Percentiles rank a stretch among this genome's conserved stretches.
Conservation (phyloP, 2,329 filamentous ascomycete species). For the Alternaria novae-zelandiae region DNA sequence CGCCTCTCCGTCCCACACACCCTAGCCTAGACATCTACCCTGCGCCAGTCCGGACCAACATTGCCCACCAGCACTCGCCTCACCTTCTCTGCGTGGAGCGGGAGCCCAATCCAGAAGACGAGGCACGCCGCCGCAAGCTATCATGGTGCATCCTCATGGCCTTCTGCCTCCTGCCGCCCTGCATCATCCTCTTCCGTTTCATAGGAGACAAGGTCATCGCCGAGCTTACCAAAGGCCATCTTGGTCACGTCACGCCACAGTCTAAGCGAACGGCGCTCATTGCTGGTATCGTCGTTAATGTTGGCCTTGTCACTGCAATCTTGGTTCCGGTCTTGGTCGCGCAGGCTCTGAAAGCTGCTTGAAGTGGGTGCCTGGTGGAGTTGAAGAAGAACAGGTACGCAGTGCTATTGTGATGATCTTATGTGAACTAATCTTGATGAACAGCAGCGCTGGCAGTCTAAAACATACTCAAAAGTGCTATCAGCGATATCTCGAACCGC, state of each 20-base stretch:
- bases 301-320: slow-evolving; percentile 28
- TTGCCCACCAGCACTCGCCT: slow-evolving; percentile 35
- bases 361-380: too few species aligned
- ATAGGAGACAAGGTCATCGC: slow-evolving; percentile 41
- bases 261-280: slow-evolving; percentile 43
- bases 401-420: neutral
- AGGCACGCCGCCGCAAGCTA: slow-evolving; percentile 33
- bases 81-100: slow-evolving; percentile 41
- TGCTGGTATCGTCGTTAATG: slow-evolving; percentile 39
- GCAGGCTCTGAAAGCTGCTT: slow-evolving; percentile 26
- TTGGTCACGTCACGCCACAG: slow-evolving; percentile 34
- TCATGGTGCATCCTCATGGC: slow-evolving; percentile 43
- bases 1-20: slow-evolving; percentile 29
- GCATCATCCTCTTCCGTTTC: slow-evolving; percentile 46
- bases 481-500: neutral
- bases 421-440: neutral
- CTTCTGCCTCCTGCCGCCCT: slow-evolving; percentile 45
- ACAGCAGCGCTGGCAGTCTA: neutral
- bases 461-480: neutral
- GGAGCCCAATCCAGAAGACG: slow-evolving; percentile 27
- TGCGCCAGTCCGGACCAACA: slow-evolving; percentile 7
- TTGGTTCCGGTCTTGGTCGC: slow-evolving; percentile 34
- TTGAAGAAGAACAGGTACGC: neutral
- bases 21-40: slow-evolving; percentile 22
- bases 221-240: slow-evolving; percentile 37